phyloP scores from a whole-genome alignment of 257 asterid species.

The Schizonepeta tenuifolia region DNA sequence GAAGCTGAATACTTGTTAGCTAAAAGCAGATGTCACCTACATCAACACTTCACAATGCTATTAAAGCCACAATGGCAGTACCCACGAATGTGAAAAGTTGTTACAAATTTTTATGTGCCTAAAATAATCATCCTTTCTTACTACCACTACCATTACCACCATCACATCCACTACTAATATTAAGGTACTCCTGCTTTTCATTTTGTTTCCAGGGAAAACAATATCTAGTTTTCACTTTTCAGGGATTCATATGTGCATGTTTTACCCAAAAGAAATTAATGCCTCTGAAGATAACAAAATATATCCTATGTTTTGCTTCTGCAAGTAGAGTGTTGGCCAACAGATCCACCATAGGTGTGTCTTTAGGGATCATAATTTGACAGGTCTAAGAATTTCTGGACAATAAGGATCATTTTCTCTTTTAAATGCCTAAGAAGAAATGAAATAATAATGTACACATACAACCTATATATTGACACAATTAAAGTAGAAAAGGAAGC shows the following conservation, averaged over 20 bases:
- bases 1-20: neutral
- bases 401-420: neutral
- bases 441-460: neutral
- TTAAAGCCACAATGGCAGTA: neutral
- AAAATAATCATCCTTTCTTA: neutral
- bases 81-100: neutral
- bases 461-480: neutral
- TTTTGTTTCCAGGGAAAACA: neutral
- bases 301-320: neutral
- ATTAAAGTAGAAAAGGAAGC: neutral
- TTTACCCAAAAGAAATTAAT: neutral
- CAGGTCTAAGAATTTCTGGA: neutral
- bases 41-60: neutral
- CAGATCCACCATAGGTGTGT: neutral
- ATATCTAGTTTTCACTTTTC: neutral
- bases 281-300: neutral
- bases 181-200: neutral
- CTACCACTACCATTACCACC: neutral
- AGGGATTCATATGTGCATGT: neutral
- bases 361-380: neutral
- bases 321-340: neutral
- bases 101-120: neutral
- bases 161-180: neutral
- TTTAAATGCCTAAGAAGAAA: neutral
- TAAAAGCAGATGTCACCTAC: constrained; percentile 14